Base-by-base conservation (phyloP, 2,329 filamentous ascomycete genomes). In the Hymenoscyphus linearis region DNA sequence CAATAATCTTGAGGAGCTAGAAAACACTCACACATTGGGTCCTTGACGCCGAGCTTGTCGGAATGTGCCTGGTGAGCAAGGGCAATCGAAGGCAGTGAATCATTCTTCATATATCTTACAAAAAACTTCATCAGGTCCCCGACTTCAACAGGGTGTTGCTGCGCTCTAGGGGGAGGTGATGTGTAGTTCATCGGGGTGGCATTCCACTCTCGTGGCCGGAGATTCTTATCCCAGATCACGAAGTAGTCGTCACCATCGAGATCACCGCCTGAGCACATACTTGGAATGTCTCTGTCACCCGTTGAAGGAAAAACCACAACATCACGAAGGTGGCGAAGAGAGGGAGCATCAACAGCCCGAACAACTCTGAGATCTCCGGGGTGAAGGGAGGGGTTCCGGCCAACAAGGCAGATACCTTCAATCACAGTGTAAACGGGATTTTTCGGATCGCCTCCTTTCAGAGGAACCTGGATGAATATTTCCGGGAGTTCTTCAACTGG, bases 161-260 rank as follows among this genome's bases (percentile, higher is more conserved):
- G 77, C 22, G 81, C 77, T 13, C 77, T 71, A 0, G 88, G 84
- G 52, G 79, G 78, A 0, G 84, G 78, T 0, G 85, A 78, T 0
- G 80, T 78, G 70, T 92, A 95, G 65, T 89, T 81, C 91, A 98
- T 96, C 0, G 95, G 87, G 0, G 82, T 76, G 36, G 83, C 79
- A 66, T 95, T 90, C 84, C 89, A 90, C 57, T 83, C 76, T 1
- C 74, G 66, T 0, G 91, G 91, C 27, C 96, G 78, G 6, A 99
- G 77, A 14, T 84, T 82, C 25, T 80, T 73, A 67, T 99, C 93
- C 93, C 95, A 99, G 53, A 97, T 88, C 4, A 98, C 86, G 60
- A 98, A 87, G 72, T 92, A 99, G 71, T 99, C 95, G 69, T 99
- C 95, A 0, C 95, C 95, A 71, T 99, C 95, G 0, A 99, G 81